Percentiles rank a stretch among this genome's conserved stretches.
Evolutionary conservation across 2,329 filamentous ascomycete species (phyloP).

Genomic region (Magnaporthales sp.): DNA sequence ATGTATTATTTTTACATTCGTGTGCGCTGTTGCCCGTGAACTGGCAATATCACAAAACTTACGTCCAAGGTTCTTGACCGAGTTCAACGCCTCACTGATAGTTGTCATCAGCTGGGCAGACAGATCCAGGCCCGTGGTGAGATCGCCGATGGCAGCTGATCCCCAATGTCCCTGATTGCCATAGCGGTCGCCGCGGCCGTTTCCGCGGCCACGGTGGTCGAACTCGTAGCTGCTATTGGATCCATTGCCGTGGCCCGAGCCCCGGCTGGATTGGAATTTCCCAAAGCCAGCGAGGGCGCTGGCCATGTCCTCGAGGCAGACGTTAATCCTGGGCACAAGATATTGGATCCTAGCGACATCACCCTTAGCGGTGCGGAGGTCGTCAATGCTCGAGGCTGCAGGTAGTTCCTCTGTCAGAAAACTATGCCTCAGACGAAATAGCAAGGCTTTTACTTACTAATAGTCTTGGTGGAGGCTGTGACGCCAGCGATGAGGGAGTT

Average conservation of each 20-base stretch:
- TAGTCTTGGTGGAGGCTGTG: too few relatives aligned
- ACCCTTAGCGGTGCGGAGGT: neutral
- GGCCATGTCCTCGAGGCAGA: neutral
- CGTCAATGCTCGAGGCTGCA: neutral
- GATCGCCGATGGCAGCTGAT: neutral
- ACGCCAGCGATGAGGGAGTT: neutral
- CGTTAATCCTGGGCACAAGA: neutral
- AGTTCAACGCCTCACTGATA: neutral
- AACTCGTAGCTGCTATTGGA: neutral
- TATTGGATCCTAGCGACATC: neutral
- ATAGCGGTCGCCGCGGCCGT: too few relatives aligned
- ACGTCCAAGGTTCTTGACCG: neutral
- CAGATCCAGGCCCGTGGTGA: neutral
- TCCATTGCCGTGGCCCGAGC: neutral
- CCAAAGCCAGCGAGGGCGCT: neutral
- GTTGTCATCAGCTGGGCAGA: neutral
- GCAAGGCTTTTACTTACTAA: too few relatives aligned
- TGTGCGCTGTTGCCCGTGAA: too few relatives aligned
- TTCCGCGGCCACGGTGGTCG: neutral
- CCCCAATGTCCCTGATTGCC: neutral
- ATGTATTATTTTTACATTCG: too few relatives aligned
- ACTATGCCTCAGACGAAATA: too few relatives aligned
- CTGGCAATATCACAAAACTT: neutral
- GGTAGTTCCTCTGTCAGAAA: neutral
- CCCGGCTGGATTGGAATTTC: neutral